Evolutionary conservation across 1,284 basidiomycete species (phyloP), one percentile per base, ranked within the genome.

Genomic region (Athelia psychrophila): DNA sequence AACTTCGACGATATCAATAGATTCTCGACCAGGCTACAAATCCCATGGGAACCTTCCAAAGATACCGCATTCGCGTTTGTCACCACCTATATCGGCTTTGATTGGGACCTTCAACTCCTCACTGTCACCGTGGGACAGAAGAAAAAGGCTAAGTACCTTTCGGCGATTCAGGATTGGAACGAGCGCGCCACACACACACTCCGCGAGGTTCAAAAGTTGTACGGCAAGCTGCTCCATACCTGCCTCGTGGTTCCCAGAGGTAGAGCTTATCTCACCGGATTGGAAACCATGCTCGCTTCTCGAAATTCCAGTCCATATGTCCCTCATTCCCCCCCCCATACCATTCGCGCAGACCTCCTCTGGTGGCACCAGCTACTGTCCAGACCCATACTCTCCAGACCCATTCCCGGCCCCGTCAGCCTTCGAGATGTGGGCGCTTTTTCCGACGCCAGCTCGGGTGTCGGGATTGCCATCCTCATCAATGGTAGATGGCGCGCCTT

Each of bases 301-400:
- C 64, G 59, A 27, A 12, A 49, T 12, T 25, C 60, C 10, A 12
- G 47, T 47, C 71, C 69, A 23, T 69, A 68, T 60, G 45, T 56
- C 19, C 64, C 60, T n/a, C 55, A 58, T 22, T 49, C 56, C 33
- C 56, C 69, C 2, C 63, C 67, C 1, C 25, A 40, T 18, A 19
- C n/a, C 8, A 54, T 57, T 1, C 1, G 15, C 0, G 47, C 47
- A 0, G 73, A 76, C 47, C 55, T 77, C 3, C 2, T 13, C 0
- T 79, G 76, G 75, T 79, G 77, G 76, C 23, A 4, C 1, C 0
- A 22, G 0, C 27, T 5, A 0, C 64, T 73, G 4, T 9, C 33
- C 0, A 9, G 48, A 3, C 48, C 58, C 16, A 1, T 5, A 27
- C 25, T 65, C 47, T 25, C 38, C 0, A 47, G 62, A 22, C 50